These are phyloP conservation scores for Microbotryum lychnidis-dioicae DNA, from an alignment of 1,284 basidiomycete species.

Conservation along the genomic window DNA sequence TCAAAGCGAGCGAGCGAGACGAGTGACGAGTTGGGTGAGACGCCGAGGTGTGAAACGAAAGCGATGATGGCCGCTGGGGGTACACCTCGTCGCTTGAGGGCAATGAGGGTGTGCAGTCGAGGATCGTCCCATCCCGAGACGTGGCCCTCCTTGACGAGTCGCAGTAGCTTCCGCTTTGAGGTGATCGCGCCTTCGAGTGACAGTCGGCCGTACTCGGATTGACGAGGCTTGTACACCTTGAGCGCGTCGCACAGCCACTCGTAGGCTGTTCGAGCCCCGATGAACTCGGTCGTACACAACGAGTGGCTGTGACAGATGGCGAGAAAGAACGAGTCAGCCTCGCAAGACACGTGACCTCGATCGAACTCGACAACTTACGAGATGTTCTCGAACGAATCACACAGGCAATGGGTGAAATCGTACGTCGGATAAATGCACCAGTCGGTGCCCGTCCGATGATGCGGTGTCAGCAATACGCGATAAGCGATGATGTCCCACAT, in stretches of 20 bases:
- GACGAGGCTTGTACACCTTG: conserved; percentile 94
- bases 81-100: conserved; percentile 84
- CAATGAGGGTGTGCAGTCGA: conserved; percentile 94
- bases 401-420: conserved; percentile 97
- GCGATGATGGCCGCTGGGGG: conserved; percentile 90
- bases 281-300: conserved; percentile 92
- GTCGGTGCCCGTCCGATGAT: conserved; percentile 85
- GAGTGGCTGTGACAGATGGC: conserved; percentile 61
- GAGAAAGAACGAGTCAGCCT: background rate
- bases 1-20: conserved; percentile 88
- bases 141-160: conserved; percentile 73
- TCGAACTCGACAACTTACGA: conserved; percentile 53
- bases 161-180: conserved; percentile 92
- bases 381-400: conserved; percentile 98
- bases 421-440: conserved; percentile 91
- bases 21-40: conserved; percentile 75
- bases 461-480: conserved; percentile 78
- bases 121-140: conserved; percentile 97
- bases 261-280: conserved; percentile 92
- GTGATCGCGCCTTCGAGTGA: conserved; percentile 92
- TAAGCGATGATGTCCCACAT: conserved; percentile 99
- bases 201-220: conserved; percentile 93
- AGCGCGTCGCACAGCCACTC: conserved; percentile 98
- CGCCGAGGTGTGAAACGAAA: conserved; percentile 87
- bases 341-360: background rate